Evolutionary conservation across 2,329 filamentous ascomycete species (phyloP), one percentile per base, ranked within the genome.

Genomic region (Verticillium nonalfalfae): DNA sequence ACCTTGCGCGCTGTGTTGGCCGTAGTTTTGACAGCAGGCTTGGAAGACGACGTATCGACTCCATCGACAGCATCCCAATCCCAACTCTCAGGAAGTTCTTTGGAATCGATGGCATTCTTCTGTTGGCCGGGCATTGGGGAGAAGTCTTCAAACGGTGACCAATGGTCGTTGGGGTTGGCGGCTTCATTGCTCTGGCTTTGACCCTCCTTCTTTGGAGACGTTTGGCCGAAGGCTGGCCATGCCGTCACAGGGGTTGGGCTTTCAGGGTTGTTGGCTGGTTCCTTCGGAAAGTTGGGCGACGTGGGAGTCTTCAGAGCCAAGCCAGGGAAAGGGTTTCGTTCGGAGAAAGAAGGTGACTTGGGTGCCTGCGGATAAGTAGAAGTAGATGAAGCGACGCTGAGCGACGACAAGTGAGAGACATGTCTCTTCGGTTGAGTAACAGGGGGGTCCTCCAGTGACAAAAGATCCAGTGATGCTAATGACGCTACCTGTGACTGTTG

Each of bases 281-380:
- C 68, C 59, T 74, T 73, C 7, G 69, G 67, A 55, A 74, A 72
- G 33, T 73, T 69, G 10, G 72, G 66, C 14, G 70, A 69, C 26
- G 71, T 71, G 2, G 77, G 76, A 1, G 79, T 81, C 57, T 79
- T 76, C 50, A 85, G 71, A 4, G 74, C 75, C 14, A 84, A 71
- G 2, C 79, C 78, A 1, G 78, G 76, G 63, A 83, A 84, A 1
- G 81, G 81, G 62, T 83, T 85, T 50, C 81, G 78, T 15, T 81
- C 77, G 40, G 81, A 78, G 61, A 82, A 84, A 1, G 81, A 81
- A 0, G 81, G 80, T 5, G 82, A 82, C 66, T 78, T 82, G 9
- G 81, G 77, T 2, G 78, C 75, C 63, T 80, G 77, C 2, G 80
- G 76, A 66, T 81, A 81, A 39, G 73, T 69, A n/a, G 72, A 65